phyloP scores from a whole-genome alignment of 2,329 filamentous ascomycete species.

The Phialophora verrucosa region DNA sequence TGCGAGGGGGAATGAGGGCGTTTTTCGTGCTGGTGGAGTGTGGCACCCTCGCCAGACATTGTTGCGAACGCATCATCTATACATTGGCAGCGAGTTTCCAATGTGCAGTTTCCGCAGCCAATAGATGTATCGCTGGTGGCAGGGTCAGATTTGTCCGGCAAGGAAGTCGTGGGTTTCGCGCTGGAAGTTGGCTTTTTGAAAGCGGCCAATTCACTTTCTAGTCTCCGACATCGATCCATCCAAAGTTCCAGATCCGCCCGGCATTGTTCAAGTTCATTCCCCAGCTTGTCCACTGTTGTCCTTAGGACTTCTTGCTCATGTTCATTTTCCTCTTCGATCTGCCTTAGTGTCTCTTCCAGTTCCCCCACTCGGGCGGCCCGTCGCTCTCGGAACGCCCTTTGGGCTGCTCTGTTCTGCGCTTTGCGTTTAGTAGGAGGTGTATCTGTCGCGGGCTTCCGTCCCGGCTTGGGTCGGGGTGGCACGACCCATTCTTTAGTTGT shows the following conservation, averaged over 20 bases:
- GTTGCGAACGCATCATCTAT: slow-evolving; percentile 60
- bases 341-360: slow-evolving; percentile 58
- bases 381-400: slow-evolving; percentile 86
- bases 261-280: slow-evolving; percentile 70
- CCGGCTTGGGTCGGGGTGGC: slow-evolving; percentile 83
- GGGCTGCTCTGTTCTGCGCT: slow-evolving; percentile 90
- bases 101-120: slow-evolving; percentile 70
- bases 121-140: slow-evolving; percentile 50
- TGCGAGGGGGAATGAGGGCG: slow-evolving; percentile 44
- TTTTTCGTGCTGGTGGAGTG: slow-evolving; percentile 45
- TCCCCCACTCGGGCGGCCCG: slow-evolving; percentile 82
- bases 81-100: slow-evolving; percentile 68
- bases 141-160: slow-evolving; percentile 50
- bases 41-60: slow-evolving; percentile 47
- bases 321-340: slow-evolving; percentile 55
- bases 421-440: slow-evolving; percentile 92
- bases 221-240: slow-evolving; percentile 61
- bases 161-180: slow-evolving; percentile 41
- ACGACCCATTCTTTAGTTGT: slow-evolving; percentile 87
- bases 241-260: slow-evolving; percentile 57
- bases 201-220: slow-evolving; percentile 64
- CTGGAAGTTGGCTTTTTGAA: slow-evolving; percentile 47
- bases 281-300: slow-evolving; percentile 62
- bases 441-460: slow-evolving; percentile 90
- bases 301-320: slow-evolving; percentile 56